phyloP scores from a whole-genome alignment of 2,329 filamentous ascomycete species.

The Kalmusia sp. region DNA sequence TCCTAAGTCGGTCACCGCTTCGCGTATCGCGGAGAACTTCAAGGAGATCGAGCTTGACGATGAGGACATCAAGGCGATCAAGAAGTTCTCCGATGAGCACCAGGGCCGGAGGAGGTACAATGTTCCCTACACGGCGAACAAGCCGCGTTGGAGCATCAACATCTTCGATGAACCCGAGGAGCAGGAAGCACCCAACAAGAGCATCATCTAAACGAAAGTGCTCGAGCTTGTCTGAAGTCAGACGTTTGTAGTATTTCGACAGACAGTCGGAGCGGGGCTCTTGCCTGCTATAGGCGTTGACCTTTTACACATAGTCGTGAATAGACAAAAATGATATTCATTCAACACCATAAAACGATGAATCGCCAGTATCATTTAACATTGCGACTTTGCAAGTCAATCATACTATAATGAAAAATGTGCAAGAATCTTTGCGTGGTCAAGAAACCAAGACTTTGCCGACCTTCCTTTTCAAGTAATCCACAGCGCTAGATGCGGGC shows the following conservation, averaged over 20 bases:
- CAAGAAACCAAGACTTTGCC: not conserved
- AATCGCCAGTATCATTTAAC: too few species aligned
- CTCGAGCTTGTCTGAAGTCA: not conserved
- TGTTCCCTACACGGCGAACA: constrained; percentile 53
- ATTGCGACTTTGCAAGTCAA: not conserved
- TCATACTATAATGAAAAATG: not conserved
- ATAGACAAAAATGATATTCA: too few species aligned
- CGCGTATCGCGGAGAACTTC: constrained; percentile 37
- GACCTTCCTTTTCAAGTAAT: constrained; percentile 8
- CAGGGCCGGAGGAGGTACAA: constrained; percentile 34
- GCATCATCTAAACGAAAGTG: not conserved
- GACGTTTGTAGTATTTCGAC: not conserved
- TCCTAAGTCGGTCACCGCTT: constrained; percentile 36
- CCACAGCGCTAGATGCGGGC: too few species aligned
- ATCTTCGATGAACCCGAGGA: constrained; percentile 43
- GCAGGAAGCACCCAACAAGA: constrained; percentile 28
- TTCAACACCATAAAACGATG: too few species aligned
- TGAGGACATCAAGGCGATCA: constrained; percentile 29
- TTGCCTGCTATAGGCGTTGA: too few species aligned
- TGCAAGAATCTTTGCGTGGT: not conserved
- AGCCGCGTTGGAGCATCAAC: constrained; percentile 35
- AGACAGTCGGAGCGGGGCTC: too few species aligned
- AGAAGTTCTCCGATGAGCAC: constrained; percentile 60
- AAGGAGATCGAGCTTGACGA: constrained; percentile 34
- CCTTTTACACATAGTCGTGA: too few species aligned